A percentile compares a stretch with the other conserved stretches of the same genome.
Conservation (phyloP, 257 asterid genomes). For the Nicotiana knightiana region DNA sequence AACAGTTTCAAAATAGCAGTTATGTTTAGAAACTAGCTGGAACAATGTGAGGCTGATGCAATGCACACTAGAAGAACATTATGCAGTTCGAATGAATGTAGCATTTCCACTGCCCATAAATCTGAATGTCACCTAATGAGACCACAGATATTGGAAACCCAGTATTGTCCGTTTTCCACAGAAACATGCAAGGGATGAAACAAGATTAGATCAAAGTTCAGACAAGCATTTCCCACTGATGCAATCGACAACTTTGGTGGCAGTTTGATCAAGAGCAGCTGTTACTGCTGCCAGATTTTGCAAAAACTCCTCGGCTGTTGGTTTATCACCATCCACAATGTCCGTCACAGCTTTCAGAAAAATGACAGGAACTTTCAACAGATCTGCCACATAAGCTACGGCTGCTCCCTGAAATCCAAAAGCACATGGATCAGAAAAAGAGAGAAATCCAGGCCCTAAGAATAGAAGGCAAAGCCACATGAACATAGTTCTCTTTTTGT, state of each 20-base stretch:
- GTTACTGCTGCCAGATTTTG: slow-evolving; percentile 75
- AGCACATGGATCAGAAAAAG: background rate
- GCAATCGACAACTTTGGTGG: slow-evolving; percentile 55
- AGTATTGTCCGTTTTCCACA: background rate
- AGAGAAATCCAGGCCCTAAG: background rate
- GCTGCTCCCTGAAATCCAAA: slow-evolving; percentile 80
- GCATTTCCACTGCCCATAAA: background rate
- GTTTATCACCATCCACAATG: slow-evolving; percentile 82
- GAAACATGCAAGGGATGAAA: background rate
- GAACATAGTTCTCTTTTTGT: background rate
- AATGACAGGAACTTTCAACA: slow-evolving; percentile 68
- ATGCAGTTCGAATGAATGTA: background rate
- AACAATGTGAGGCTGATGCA: background rate
- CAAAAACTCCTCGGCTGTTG: slow-evolving; percentile 86
- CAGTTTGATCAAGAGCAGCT: slow-evolving; percentile 79
- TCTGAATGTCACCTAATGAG: background rate
- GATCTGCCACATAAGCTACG: slow-evolving; percentile 87
- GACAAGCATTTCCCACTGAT: slow-evolving; percentile 59
- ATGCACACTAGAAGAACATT: background rate
- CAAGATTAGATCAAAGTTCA: slow-evolving; percentile 44
- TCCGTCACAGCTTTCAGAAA: slow-evolving; percentile 90
- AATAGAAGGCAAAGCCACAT: background rate
- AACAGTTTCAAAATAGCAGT: background rate
- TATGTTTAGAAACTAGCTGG: background rate
- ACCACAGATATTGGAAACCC: background rate